Conservation (phyloP, 805 yeast genomes). For the Pichia nanzhaoensis region DNA sequence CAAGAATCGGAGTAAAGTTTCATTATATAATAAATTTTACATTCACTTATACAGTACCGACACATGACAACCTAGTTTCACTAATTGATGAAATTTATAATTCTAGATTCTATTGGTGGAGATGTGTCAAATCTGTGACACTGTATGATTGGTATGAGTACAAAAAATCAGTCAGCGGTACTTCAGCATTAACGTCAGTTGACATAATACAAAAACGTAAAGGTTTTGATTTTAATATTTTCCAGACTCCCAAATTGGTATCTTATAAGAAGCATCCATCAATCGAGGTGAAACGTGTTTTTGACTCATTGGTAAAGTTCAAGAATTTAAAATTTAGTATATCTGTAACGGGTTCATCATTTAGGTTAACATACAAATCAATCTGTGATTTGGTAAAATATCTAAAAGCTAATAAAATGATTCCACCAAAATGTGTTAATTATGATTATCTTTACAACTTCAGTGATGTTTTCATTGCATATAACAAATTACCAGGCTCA, state of each 20-base stretch:
- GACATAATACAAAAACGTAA: too few species aligned
- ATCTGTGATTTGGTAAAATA: neutral
- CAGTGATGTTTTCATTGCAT: neutral
- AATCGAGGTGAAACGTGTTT: neutral
- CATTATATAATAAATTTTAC: neutral
- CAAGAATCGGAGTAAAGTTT: neutral
- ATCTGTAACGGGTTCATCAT: neutral
- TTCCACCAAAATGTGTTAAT: neutral
- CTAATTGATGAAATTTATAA: slow-evolving; percentile 8
- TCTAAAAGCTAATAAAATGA: neutral
- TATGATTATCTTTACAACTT: neutral
- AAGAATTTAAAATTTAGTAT: neutral
- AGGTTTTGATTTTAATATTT: neutral
- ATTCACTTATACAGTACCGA: neutral
- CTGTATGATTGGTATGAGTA: neutral
- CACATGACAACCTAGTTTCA: too few species aligned
- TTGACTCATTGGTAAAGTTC: neutral
- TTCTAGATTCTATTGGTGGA: slow-evolving; percentile 2
- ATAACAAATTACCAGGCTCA: neutral
- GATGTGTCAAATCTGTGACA: neutral
- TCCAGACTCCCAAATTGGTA: neutral
- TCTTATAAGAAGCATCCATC: neutral
- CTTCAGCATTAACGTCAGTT: too few species aligned
- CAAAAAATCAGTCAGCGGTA: too few species aligned
- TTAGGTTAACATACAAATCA: neutral